Evolutionary conservation across 768 basidiomycete species (phyloP), one percentile per base, ranked within the genome.

Genomic region (Russula sp.): DNA sequence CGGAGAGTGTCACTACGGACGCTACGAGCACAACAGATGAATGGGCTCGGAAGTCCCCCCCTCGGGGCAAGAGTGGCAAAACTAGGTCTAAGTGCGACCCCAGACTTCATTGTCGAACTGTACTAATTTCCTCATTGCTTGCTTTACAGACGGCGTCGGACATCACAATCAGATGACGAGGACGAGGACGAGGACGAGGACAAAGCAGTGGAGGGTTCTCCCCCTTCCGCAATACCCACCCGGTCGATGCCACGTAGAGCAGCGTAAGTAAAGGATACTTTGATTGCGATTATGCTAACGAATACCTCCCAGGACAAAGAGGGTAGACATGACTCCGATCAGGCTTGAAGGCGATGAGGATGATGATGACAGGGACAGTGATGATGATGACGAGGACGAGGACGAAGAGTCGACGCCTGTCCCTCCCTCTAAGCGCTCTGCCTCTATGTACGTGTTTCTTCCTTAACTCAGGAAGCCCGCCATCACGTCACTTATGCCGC

Each of bases 231-330:
- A 39, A 72, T 74, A 11, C 81, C 82, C n/a, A 80, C 78, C 20
- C 75, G 84, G 56, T 72, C 70, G 8, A 69, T 86, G 67, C 86
- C 86, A 3, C 81, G 78, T 69, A 75, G 86, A 66, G 77, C 81
- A 43, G 84, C 78, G 85, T 86, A 73, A 65, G 84, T 73, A 32
- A n/a, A 16, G 18, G 48, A 13, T 51, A 13, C 22, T 32, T 58
- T 18, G 43, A 22, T 74, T 78, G 66, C 68, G 73, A 74, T 77
- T 18, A 76, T 76, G 69, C 71, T 7, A 59, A 61, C 32, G 69
- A 65, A 50, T 71, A 58, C 43, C 65, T 50, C 45, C 51, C 38
- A 72, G 65, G 58, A 62, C 63, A n/a, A 47, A 65, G 42, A 57
- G 60, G 36, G 50, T 65, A 5, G 52, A 67, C 49, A 53, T 68